Evolutionary conservation across 345 rosid genomes (phyloP), one percentile per base, ranked within the genome.

Genomic region (Aquilaria yunnanensis): DNA sequence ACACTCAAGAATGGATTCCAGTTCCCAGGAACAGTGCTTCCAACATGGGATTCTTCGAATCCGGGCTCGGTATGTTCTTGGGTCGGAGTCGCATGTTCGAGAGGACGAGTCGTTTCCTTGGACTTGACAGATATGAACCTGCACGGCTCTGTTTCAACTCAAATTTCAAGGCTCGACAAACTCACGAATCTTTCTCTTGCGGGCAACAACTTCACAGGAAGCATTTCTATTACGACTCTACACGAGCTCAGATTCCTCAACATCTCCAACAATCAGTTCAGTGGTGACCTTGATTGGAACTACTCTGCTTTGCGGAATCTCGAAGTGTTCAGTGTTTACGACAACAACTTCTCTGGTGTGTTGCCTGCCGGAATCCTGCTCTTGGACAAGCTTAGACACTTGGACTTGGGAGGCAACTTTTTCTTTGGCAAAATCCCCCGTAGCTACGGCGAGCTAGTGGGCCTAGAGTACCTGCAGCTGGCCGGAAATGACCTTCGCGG

Each of bases 331-430:
- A 89, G 84, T 47, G 76, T 73, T 48, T 84, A 82, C 16, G 62
- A 84, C 72, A 87, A 87, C 77, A 84, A 67, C 56, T 77, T 87
- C 75, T 78, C 77, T 37, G 85, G 80, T 12, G 57, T 72, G 0
- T 78, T 87, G 6, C 86, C 93, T 4, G 31, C 51, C 12, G 83
- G 86, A 49, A 51, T 87, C 14, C 32, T 65, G 31, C 58, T 59
- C 12, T 67, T 84, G 57, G 49, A 64, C 54, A 75, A 72, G 33
- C 78, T 84, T 53, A 77, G 56, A 69, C 64, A 75, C 69, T 61
- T 87, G 75, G 85, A 83, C 72, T 81, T 87, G 41, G 89, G 86
- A 31, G 93, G 93, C 63, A 87, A 87, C 47, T 87, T 67, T 75
- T 82, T 87, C 70, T 12, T 65, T 4, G 93, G 90, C 5, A 56